A percentile compares a stretch with the other conserved stretches of the same genome.
Conservation (phyloP, 1,139 yeast genomes). For the Debaryomyces robertsiae region DNA sequence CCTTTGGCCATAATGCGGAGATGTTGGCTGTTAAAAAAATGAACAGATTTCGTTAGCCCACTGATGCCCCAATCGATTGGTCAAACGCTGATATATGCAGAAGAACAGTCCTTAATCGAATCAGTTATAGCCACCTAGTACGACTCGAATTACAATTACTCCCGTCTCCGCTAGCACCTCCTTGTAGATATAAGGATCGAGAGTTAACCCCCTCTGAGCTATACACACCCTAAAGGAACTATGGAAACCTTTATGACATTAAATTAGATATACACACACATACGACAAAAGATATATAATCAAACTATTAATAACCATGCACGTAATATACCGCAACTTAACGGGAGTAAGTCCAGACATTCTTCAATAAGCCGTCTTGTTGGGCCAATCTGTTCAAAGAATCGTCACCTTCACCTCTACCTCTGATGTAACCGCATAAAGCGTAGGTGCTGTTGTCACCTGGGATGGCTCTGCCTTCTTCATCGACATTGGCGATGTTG, state of each 20-base stretch:
- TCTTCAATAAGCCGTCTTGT: slow-evolving; percentile 96
- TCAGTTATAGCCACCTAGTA: no score
- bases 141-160: not conserved
- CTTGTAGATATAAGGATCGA: not conserved
- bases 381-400: slow-evolving; percentile 99
- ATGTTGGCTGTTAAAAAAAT: slow-evolving; percentile 6
- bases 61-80: no score
- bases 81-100: no score
- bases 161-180: not conserved
- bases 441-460: slow-evolving; percentile 95
- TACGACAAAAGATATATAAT: slow-evolving; percentile 15
- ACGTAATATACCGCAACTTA: slow-evolving; percentile 42
- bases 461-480: slow-evolving; percentile 92
- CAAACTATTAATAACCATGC: slow-evolving; percentile 12
- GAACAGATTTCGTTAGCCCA: no score
- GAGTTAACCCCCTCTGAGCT: slow-evolving; percentile 2
- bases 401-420: slow-evolving; percentile 92
- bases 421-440: slow-evolving; percentile 89
- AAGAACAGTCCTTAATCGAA: no score
- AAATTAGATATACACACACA: slow-evolving; percentile 23
- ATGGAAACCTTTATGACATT: slow-evolving; percentile 17
- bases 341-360: slow-evolving; percentile 99
- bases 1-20: slow-evolving; percentile 42
- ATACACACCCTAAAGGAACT: slow-evolving; percentile 2
- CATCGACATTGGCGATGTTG: slow-evolving; percentile 67